Percentiles rank a stretch among this genome's conserved stretches.
These are phyloP conservation scores for Letharia lupina DNA, from an alignment of 495 filamentous ascomycete genomes.

Conservation along the genomic window DNA sequence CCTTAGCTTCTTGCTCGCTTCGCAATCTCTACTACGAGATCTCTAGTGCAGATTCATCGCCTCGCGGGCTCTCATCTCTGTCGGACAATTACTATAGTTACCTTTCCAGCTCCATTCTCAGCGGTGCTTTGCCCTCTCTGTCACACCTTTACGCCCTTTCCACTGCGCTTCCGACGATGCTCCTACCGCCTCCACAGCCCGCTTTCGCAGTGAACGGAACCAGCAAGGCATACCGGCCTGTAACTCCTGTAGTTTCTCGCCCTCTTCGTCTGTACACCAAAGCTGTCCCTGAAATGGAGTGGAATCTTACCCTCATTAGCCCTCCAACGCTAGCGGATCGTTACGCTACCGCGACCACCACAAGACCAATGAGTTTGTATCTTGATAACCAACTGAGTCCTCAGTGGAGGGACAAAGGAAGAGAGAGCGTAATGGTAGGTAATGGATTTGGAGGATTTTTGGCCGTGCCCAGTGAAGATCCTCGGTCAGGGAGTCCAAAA, in stretches of 20 bases:
- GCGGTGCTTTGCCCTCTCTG: conserved; percentile 64
- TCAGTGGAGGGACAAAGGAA: conserved; percentile 53
- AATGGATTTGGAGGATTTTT: conserved; percentile 77
- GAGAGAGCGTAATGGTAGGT: conserved; percentile 56
- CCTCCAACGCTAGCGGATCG: conserved; percentile 34
- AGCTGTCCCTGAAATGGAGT: conserved; percentile 74
- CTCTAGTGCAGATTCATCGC: conserved; percentile 36
- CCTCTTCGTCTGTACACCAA: conserved; percentile 79
- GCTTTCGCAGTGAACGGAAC: background rate
- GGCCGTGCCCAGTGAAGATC: conserved; percentile 58
- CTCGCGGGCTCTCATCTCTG: conserved; percentile 49
- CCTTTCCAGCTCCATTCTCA: conserved; percentile 70
- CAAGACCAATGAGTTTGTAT: conserved; percentile 48
- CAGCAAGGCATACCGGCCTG: conserved; percentile 13
- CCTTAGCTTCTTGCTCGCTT: conserved; percentile 58
- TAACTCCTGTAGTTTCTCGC: conserved; percentile 44
- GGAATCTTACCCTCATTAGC: conserved; percentile 63
- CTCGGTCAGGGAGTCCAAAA: conserved; percentile 29
- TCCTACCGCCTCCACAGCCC: conserved; percentile 53
- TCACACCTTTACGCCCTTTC: conserved; percentile 78
- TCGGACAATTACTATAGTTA: conserved; percentile 73
- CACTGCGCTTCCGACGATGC: conserved; percentile 60
- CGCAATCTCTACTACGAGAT: conserved; percentile 75
- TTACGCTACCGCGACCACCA: conserved; percentile 32
- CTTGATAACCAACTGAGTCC: conserved; percentile 42